These are phyloP conservation scores for Aethionema arabicum DNA, from an alignment of 345 rosid genomes.

Conservation along the genomic window DNA sequence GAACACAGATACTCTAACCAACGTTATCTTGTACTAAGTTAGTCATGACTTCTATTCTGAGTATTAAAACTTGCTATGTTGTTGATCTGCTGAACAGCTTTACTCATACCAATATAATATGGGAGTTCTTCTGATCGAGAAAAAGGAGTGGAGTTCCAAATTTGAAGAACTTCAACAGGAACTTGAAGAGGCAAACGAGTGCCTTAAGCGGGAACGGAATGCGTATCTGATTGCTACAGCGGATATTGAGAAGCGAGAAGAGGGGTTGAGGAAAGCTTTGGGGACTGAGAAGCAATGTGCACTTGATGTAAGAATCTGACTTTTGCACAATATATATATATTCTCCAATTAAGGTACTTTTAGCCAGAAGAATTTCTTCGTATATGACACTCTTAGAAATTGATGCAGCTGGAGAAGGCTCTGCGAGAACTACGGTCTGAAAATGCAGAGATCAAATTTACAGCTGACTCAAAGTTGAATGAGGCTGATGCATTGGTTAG, in stretches of 20 bases:
- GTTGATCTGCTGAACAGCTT: constrained; percentile 50
- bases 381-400: constrained; percentile 2
- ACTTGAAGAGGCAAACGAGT: constrained; percentile 56
- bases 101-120: constrained; percentile 89
- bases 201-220: constrained; percentile 68
- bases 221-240: constrained; percentile 66
- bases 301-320: constrained; percentile 61
- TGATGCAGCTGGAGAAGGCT: constrained; percentile 77
- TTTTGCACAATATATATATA: not conserved
- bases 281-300: constrained; percentile 95
- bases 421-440: constrained; percentile 83
- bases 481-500: constrained; percentile 83
- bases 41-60: not conserved
- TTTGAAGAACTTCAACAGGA: constrained; percentile 62
- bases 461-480: constrained; percentile 82
- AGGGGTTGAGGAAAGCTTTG: constrained; percentile 76
- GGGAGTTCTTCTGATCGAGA: constrained; percentile 93
- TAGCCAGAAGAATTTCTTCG: not conserved
- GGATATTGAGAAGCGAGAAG: constrained; percentile 83
- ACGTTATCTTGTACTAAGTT: not conserved
- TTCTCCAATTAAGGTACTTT: not conserved
- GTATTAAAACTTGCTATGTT: not conserved
- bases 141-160: constrained; percentile 78
- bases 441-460: constrained; percentile 84
- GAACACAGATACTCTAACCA: no score